A percentile compares a stretch with the other conserved stretches of the same genome.
Evolutionary conservation across 352 stramenopile genomes (phyloP).

Genomic region (Blastocystis sp.): DNA sequence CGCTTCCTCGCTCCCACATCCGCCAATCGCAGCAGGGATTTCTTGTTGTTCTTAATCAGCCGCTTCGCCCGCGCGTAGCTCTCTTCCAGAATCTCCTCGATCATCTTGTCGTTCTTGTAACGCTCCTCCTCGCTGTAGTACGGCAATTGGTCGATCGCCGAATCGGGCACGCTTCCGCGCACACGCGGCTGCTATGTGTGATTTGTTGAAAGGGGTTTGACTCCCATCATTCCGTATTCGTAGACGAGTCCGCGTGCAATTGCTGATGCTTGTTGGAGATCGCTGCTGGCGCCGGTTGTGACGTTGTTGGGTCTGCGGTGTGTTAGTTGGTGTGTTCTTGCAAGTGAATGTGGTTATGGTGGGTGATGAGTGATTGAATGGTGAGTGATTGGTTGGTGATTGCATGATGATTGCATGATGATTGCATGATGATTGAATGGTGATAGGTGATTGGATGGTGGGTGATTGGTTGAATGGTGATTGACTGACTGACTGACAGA

Average conservation of each 20-base stretch:
- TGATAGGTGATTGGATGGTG: too few species aligned
- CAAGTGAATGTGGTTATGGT: too few species aligned
- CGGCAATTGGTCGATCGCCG: background rate
- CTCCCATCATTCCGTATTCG: slow-evolving; percentile 87
- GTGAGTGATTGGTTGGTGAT: too few species aligned
- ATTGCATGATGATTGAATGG: too few species aligned
- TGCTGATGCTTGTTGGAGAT: slow-evolving; percentile 87
- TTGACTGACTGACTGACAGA: background rate
- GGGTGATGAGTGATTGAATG: too few species aligned
- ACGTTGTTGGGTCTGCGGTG: slow-evolving; percentile 94
- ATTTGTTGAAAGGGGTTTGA: background rate
- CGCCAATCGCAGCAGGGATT: background rate
- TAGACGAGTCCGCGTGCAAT: slow-evolving; percentile 94
- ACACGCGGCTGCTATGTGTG: background rate
- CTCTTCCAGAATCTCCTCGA: slow-evolving; percentile 8
- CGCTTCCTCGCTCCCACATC: background rate
- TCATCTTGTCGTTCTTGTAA: slow-evolving; percentile 3
- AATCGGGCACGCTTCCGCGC: background rate
- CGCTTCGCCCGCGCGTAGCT: background rate
- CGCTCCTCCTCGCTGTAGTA: background rate
- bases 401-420: too few species aligned
- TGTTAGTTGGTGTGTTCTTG: too few species aligned
- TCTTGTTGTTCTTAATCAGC: slow-evolving; percentile 11
- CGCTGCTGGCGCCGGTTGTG: slow-evolving; percentile 87
- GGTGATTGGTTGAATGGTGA: too few species aligned